Percentiles rank a stretch among this genome's conserved stretches.
phyloP scores from a whole-genome alignment of 352 stramenopile species.

The Globisporangium orthogonon region DNA sequence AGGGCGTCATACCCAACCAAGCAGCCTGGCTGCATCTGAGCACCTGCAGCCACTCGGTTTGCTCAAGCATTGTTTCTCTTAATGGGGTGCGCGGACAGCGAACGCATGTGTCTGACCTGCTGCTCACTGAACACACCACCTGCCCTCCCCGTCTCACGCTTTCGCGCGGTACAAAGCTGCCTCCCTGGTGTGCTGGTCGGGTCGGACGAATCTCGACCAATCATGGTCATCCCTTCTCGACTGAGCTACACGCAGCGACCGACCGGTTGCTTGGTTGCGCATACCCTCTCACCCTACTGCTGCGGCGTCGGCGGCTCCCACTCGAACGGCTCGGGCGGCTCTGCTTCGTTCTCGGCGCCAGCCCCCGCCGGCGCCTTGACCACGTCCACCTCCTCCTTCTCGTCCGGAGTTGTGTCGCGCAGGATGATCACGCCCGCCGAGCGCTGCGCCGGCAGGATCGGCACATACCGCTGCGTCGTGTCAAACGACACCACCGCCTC shows the following conservation, averaged over 20 bases:
- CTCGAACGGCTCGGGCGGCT: slow-evolving; percentile 95
- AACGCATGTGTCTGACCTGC: background rate
- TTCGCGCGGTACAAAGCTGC: no score
- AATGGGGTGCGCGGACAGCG: background rate
- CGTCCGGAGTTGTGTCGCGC: slow-evolving; percentile 90
- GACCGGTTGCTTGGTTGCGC: background rate
- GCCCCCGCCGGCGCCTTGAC: slow-evolving; percentile 87
- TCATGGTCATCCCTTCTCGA: no score
- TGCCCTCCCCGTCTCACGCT: no score
- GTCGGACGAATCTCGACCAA: background rate
- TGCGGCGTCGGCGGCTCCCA: slow-evolving; percentile 78
- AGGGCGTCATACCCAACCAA: background rate
- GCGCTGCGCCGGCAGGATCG: slow-evolving; percentile 64
- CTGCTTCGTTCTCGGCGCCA: slow-evolving; percentile 92
- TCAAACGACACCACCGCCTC: slow-evolving; percentile 89
- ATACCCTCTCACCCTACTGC: background rate
- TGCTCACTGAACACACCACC: background rate
- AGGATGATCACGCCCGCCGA: slow-evolving; percentile 94
- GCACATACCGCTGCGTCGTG: slow-evolving; percentile 89
- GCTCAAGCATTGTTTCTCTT: background rate
- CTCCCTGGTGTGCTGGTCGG: no score
- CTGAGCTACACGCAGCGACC: no score
- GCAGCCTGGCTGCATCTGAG: no score
- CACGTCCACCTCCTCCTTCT: slow-evolving; percentile 92
- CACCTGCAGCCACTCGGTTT: background rate